Base-by-base conservation (phyloP, 2,329 filamentous ascomycete genomes). In the Sporothrix pseudoabietina region DNA sequence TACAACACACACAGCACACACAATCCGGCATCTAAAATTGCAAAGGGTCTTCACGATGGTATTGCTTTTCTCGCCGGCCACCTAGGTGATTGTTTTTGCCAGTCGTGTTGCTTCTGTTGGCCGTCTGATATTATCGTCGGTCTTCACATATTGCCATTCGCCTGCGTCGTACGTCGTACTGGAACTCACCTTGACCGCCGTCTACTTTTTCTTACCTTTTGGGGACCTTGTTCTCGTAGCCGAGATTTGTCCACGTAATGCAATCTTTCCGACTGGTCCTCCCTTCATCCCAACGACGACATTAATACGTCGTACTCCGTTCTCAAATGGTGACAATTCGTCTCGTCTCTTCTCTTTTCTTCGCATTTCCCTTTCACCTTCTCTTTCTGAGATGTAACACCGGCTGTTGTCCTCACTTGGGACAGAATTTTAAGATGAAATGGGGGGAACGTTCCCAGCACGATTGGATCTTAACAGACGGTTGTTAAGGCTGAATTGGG, bases 321-420 rank as follows among this genome's bases (percentile, higher is more conserved):
- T 1, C 10, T 32, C 30, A 10, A 35, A 35, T 6, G 55, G 16
- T 9, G 55, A 16, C 44, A 8, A 2, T 65, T 55, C 52, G n/a
- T 55, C 52, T 55, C 52, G 32, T 63, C 57, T 65, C 26, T 0
- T 32, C 57, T 35, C 19, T 30, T 8, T 7, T 59, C 10, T 55
- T 12, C 10, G 2, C 22, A 22, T n/a, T 19, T 55, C 26, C 16
- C 14, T 4, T 32, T 32, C 26, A 10, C 8, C 5, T 30, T 10
- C 30, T 32, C 32, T 41, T 32, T 66, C 22, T 47, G 61, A 47
- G 12, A 47, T 66, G 39, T 66, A 39, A 66, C 61, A 66, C 61
- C 61, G 61, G 61, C n/a, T 47, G 61, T 66, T 47, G 61, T 22
- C 41, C 41, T 66, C 61, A 41, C 9, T 7, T 63, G 59, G 59